These are phyloP conservation scores for Porogramme epimiltina DNA, from an alignment of 1,284 basidiomycete species.

Conservation along the genomic window DNA sequence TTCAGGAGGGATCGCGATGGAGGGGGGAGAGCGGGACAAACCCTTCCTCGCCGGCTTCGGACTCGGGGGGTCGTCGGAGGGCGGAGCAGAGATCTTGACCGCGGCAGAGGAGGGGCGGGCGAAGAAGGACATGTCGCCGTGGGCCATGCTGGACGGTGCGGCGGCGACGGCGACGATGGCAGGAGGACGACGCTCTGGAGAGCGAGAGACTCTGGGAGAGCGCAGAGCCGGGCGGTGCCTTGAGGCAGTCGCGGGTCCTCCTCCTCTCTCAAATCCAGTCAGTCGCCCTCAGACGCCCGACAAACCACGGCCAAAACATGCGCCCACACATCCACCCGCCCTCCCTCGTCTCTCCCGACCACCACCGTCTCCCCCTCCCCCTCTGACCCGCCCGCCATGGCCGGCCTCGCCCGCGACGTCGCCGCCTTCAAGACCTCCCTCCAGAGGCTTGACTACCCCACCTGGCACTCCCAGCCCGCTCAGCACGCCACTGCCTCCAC, in stretches of 20 bases:
- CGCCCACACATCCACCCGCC: constrained; percentile 12
- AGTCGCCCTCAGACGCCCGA: not conserved
- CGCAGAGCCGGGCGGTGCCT: not conserved
- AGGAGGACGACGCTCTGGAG: not conserved
- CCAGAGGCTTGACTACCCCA: constrained; percentile 63
- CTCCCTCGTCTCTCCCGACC: constrained; percentile 2
- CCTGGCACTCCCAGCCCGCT: constrained; percentile 65
- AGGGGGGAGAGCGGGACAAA: constrained; percentile 24
- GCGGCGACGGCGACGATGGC: constrained; percentile 16
- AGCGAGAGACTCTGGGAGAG: too few relatives aligned
- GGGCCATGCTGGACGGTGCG: constrained; percentile 31
- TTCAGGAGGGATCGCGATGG: constrained; percentile 13
- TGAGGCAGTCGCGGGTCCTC: not conserved
- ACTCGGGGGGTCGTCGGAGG: constrained; percentile 37
- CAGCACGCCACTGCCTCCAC: constrained; percentile 6
- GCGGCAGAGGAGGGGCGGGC: constrained; percentile 53
- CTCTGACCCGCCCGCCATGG: constrained; percentile 50
- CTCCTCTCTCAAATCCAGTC: too few relatives aligned
- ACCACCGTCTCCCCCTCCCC: constrained; percentile 1
- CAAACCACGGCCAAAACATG: constrained; percentile 11
- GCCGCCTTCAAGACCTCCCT: constrained; percentile 67
- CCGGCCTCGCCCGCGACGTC: constrained; percentile 62
- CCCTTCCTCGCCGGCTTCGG: constrained; percentile 44
- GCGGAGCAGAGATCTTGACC: constrained; percentile 58
- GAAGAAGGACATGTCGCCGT: constrained; percentile 42